phyloP scores from a whole-genome alignment of 345 rosid genomes.

The Camelina hispida region DNA sequence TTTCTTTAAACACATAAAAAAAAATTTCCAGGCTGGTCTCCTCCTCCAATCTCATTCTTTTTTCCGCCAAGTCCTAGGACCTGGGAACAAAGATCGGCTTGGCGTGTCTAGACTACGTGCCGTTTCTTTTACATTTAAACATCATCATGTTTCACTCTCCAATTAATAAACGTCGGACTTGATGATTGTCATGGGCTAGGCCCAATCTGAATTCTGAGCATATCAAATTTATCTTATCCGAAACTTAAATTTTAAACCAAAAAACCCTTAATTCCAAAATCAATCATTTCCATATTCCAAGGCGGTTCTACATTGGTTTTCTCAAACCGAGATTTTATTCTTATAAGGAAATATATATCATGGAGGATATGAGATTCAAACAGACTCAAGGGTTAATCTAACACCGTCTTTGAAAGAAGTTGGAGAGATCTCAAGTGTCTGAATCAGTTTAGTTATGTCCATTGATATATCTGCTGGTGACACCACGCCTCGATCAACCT shows the following conservation, averaged over 20 bases:
- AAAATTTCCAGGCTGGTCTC: slow-evolving; percentile 27
- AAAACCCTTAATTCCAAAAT: background rate
- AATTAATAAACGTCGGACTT: background rate
- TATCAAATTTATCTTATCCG: too few species aligned
- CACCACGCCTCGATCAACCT: slow-evolving; percentile 75
- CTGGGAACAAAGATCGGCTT: background rate
- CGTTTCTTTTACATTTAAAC: slow-evolving; percentile 17
- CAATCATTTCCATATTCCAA: background rate
- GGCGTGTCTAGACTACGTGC: slow-evolving; percentile 29
- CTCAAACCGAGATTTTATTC: background rate
- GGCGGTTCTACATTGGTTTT: background rate
- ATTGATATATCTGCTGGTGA: slow-evolving; percentile 93
- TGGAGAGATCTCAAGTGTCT: slow-evolving; percentile 55
- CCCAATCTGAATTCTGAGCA: background rate
- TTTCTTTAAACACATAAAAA: background rate
- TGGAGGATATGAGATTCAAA: slow-evolving; percentile 38
- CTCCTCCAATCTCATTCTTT: background rate
- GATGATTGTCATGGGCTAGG: background rate
- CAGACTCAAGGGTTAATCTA: slow-evolving; percentile 59
- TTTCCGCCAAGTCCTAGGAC: slow-evolving; percentile 12
- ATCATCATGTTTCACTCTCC: slow-evolving; percentile 7
- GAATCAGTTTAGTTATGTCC: slow-evolving; percentile 74
- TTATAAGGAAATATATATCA: background rate
- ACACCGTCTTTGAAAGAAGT: slow-evolving; percentile 70
- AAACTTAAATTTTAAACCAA: too few species aligned